Percentiles rank a stretch among this genome's conserved stretches.
These are phyloP conservation scores for Gryganskiella cystojenkinii DNA, from an alignment of 192 early-diverging fungal species.

Conservation along the genomic window DNA sequence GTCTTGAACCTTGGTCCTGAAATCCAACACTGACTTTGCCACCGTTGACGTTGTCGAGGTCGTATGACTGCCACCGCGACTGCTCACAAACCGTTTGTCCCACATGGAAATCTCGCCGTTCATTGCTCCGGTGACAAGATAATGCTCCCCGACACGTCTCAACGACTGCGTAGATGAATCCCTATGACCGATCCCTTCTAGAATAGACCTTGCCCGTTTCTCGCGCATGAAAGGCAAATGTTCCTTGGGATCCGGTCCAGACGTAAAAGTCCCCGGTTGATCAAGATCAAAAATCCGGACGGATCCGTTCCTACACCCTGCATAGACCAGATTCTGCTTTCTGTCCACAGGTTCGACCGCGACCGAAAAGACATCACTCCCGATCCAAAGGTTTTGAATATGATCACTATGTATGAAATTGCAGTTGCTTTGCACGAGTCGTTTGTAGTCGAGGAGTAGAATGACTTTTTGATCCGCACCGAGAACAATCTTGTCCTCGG, in stretches of 20 bases:
- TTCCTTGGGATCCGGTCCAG: not conserved
- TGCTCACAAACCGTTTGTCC: slow-evolving; percentile 38
- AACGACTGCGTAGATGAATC: slow-evolving; percentile 30
- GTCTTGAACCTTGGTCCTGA: slow-evolving; percentile 10
- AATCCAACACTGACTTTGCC: slow-evolving; percentile 24
- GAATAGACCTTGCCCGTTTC: not conserved
- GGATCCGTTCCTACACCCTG: slow-evolving; percentile 41
- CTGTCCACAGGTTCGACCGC: slow-evolving; percentile 15
- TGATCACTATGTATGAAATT: too few relatives aligned
- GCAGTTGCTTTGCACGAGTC: too few relatives aligned
- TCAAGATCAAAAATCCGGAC: slow-evolving; percentile 33
- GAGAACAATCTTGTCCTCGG: slow-evolving; percentile 8
- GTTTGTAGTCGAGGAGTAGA: slow-evolving; percentile 15
- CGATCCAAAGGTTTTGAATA: slow-evolving; percentile 20
- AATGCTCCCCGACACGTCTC: slow-evolving; percentile 22
- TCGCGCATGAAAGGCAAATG: not conserved
- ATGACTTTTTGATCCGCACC: slow-evolving; percentile 26
- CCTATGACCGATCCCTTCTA: slow-evolving; percentile 36
- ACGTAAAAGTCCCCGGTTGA: slow-evolving; percentile 4
- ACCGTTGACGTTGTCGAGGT: not conserved
- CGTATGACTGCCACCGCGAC: not conserved
- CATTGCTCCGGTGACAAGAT: slow-evolving; percentile 43
- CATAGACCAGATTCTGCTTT: slow-evolving; percentile 23
- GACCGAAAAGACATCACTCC: slow-evolving; percentile 45
- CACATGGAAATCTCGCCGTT: slow-evolving; percentile 44